Percentiles rank a stretch among this genome's conserved stretches.
Conservation (phyloP, 768 basidiomycete genomes). For the Russula sp. region DNA sequence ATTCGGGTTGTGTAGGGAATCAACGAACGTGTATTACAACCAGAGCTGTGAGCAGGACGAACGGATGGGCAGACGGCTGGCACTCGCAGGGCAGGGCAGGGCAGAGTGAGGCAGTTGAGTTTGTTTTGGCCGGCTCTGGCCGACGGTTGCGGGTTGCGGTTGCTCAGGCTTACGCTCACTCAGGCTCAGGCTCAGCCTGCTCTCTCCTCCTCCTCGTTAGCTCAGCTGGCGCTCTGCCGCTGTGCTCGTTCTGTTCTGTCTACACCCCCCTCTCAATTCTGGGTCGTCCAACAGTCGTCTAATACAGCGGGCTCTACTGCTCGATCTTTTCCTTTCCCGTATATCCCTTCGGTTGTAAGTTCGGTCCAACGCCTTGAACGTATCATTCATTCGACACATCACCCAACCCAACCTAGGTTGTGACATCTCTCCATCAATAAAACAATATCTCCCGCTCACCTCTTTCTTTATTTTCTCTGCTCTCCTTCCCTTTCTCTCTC, state of each 20-base stretch:
- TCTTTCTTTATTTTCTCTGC: background rate
- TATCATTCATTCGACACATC: slow-evolving; percentile 2
- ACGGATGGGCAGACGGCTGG: no score
- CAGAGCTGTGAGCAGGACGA: background rate
- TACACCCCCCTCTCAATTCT: background rate
- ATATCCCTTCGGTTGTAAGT: slow-evolving; percentile 8
- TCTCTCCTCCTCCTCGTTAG: background rate
- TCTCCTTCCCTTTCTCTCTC: slow-evolving; percentile 5
- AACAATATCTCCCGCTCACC: background rate
- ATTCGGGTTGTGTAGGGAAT: background rate
- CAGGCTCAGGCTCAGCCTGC: background rate
- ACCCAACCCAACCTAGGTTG: background rate
- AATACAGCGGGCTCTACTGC: background rate
- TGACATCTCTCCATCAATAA: slow-evolving; percentile 4
- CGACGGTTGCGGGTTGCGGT: slow-evolving; percentile 10
- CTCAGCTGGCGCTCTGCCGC: background rate
- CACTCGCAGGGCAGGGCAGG: background rate
- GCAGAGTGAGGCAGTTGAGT: background rate
- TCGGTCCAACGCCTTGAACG: background rate
- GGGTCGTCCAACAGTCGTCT: background rate
- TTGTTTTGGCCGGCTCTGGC: slow-evolving; percentile 1
- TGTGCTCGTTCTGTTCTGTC: background rate
- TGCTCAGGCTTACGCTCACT: background rate
- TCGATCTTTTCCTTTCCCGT: background rate
- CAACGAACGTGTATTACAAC: background rate